Evolutionary conservation across 192 early-diverging fungal genomes (phyloP).

Genomic region (Polychytrium aggregatum): DNA sequence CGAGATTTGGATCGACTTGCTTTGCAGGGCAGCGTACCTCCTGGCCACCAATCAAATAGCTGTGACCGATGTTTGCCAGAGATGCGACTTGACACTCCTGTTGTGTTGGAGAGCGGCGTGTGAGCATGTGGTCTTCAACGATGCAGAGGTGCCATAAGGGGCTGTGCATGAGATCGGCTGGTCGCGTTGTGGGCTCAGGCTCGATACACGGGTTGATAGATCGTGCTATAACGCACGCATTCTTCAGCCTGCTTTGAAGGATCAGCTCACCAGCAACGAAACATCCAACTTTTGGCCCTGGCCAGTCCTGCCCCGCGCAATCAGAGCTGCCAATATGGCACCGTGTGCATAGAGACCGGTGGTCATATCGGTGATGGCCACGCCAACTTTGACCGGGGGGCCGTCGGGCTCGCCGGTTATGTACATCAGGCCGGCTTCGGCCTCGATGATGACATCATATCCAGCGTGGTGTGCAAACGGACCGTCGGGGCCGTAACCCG

Average conservation of each 20-base stretch:
- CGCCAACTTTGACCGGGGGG: conserved; percentile 84
- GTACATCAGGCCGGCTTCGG: conserved; percentile 88
- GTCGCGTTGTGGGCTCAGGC: background rate
- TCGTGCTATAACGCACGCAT: no score
- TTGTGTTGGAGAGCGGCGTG: background rate
- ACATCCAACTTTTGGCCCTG: conserved; percentile 80
- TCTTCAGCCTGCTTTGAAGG: no score
- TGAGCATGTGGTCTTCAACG: background rate
- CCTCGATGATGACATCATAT: conserved; percentile 62
- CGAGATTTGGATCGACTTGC: background rate
- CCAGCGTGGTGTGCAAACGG: conserved; percentile 71
- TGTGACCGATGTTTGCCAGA: conserved; percentile 82
- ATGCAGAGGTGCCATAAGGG: no score
- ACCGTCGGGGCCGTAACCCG: conserved; percentile 77
- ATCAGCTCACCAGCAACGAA: conserved; percentile 45
- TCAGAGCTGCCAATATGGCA: conserved; percentile 78
- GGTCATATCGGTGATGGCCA: conserved; percentile 80
- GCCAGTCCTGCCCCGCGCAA: conserved; percentile 52
- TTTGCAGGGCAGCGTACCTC: conserved; percentile 39
- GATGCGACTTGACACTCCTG: conserved; percentile 74
- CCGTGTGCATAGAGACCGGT: conserved; percentile 78
- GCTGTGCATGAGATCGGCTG: background rate
- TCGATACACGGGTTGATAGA: no score
- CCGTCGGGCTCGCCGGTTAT: conserved; percentile 84
- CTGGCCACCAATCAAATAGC: conserved; percentile 68